Base-by-base conservation (phyloP, 441 rosid genomes). In the Flueggea neowawraea region DNA sequence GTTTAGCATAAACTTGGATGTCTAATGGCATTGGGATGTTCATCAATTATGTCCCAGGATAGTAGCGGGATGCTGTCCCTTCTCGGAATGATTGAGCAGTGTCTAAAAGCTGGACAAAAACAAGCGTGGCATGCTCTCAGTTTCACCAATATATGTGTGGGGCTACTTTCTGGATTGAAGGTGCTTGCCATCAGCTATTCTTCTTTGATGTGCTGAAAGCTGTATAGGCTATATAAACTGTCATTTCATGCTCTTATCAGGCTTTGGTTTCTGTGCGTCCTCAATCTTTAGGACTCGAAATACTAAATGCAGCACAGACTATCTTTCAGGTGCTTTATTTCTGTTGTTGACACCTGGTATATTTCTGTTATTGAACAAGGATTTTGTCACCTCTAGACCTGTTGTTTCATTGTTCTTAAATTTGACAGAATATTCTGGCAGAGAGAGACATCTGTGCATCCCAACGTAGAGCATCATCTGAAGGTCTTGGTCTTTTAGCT, bases 401-500 rank as follows among this genome's bases (percentile, higher is more conserved):
- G 39, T 60, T 58, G 22, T 58, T 67, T 63, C 60, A 55, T 52
- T 67, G 39, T 69, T 77, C 72, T 67, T 36, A 36, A 61, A 66
- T 78, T 77, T 66, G 62, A 54, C 75, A 91, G 99, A 80, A 70
- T 80, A 85, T 95, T 80, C 81, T 92, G 73, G 78, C 78, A 3
- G 98, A 88, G 81, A 97, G 95, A 74, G 98, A 88, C 73, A 83
- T 86, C 59, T 91, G 95, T 77, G 85, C 96, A 48, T 90, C 99
- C 47, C 99, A 95, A 73, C 86, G 97, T 66, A 84, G 99, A 76
- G 99, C 99, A 77, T 81, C 97, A 56, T 79, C 90, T 52, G 99
- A 95, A 80, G 98, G 97, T 69, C 95, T 95, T 70, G 99, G 99
- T 84, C 96, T 95, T 58, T 81, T 95, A 75, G 94, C 98, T 75